These are phyloP conservation scores for Xylaria sp. DNA, from an alignment of 2,329 filamentous ascomycete genomes.

Conservation along the genomic window DNA sequence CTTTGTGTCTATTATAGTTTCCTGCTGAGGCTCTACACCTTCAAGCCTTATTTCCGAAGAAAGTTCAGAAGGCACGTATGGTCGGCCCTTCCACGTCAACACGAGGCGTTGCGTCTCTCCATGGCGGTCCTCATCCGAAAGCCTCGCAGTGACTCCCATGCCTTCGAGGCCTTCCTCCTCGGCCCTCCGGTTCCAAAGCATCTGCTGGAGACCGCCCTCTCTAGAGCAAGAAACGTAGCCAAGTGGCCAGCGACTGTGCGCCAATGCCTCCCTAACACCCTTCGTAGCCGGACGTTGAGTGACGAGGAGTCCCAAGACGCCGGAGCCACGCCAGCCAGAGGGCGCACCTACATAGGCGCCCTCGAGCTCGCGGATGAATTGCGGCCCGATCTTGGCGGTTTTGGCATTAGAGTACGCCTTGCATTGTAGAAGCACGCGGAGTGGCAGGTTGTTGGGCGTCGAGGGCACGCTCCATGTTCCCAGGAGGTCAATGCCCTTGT, in stretches of 20 bases:
- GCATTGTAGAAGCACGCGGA: conserved; percentile 72
- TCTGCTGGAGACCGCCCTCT: conserved; percentile 70
- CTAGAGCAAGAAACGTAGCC: conserved; percentile 72
- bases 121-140: conserved; percentile 36
- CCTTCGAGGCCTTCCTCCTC: conserved; percentile 72
- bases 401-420: conserved; percentile 65
- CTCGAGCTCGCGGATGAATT: conserved; percentile 78
- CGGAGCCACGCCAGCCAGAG: conserved; percentile 72
- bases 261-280: conserved; percentile 79
- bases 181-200: conserved; percentile 77
- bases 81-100: conserved; percentile 63
- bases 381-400: conserved; percentile 61
- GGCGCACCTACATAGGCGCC: conserved; percentile 82
- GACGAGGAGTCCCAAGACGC: conserved; percentile 77
- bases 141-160: conserved; percentile 58
- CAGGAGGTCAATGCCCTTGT: conserved; percentile 79
- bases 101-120: conserved; percentile 56
- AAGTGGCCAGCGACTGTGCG: conserved; percentile 75
- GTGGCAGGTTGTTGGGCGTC: conserved; percentile 44
- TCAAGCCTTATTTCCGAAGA: not conserved
- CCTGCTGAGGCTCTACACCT: not conserved
- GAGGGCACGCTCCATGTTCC: conserved; percentile 74
- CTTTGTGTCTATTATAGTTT: not conserved
- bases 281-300: conserved; percentile 77
- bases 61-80: conserved; percentile 21